Evolutionary conservation across 345 rosid species (phyloP).

Genomic region (Hibiscus trionum): DNA sequence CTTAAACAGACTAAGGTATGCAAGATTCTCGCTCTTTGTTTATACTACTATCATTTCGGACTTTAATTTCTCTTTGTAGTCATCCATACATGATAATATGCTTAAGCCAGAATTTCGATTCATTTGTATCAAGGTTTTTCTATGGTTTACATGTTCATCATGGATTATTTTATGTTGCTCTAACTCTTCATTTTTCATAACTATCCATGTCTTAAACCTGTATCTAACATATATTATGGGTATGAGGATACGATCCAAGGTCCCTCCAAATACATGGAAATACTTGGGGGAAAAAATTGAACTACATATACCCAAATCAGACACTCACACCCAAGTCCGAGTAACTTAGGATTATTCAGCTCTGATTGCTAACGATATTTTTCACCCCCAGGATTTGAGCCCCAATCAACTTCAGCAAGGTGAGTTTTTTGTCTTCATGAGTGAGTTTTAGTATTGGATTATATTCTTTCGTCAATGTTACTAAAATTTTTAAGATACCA

Average conservation of each 20-base stretch:
- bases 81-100: neutral
- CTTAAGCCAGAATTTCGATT: neutral
- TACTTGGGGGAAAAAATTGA: neutral
- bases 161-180: neutral
- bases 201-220: neutral
- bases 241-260: neutral
- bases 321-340: neutral
- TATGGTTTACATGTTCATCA: neutral
- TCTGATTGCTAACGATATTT: neutral
- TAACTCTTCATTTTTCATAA: neutral
- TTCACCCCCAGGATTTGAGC: slow-evolving; percentile 55
- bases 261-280: neutral
- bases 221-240: neutral
- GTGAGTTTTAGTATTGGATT: neutral
- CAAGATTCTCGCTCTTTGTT: neutral
- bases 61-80: neutral
- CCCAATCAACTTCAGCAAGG: slow-evolving; percentile 96
- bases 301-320: neutral
- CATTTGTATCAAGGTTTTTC: neutral
- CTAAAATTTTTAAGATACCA: neutral
- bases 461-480: neutral
- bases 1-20: slow-evolving; percentile 83
- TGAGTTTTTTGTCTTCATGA: slow-evolving; percentile 22
- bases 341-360: neutral
- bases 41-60: neutral